Base-by-base conservation (phyloP, 192 early-diverging fungal species). In the Paraglomus occultum region DNA sequence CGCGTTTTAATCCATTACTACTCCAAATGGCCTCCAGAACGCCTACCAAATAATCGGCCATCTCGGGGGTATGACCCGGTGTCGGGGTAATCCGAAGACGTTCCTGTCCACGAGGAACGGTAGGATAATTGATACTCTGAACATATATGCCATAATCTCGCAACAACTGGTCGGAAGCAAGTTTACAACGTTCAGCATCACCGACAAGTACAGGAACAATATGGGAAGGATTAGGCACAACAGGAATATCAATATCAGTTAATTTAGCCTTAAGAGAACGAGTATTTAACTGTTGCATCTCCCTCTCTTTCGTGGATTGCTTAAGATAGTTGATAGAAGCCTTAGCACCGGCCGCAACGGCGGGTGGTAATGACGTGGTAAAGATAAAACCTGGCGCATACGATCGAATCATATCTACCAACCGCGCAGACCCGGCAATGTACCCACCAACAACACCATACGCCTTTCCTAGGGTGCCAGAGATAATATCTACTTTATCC, bases 341-440 rank as follows among this genome's bases (percentile, higher is more conserved):
- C 15, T 95, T 82, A 15, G 95, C 92, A 70, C 95, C 97, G 49
- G 92, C 88, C 38, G 91, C 92, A 71, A 95, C 89, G 50, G 90
- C 84, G 31, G 97, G 97, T 54, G 97, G 97, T 31, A 99, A 84
- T 43, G 97, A 99, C 8, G 97, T 99, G 71, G 97, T 99, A 78
- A 99, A 99, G 77, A 99, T 99, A 79, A 98, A 98, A 49, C 95
- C 95, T 20, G 95, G 95, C n/a, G 94, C 95, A 76, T 96, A 98
- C 44, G 91, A 93, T 57, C 95, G 91, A 47, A 98, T 89, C 91
- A 96, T 92, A 77, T 98, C 95, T 22, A 96, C 91, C 47, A 95
- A 83, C 42, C 83, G 78, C 46, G 94, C 89, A 11, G 93, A 94
- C 12, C 84, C 93, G 45, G 95, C 95, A 80, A 98, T 94, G 77